phyloP scores from a whole-genome alignment of 2,329 filamentous ascomycete genomes.

The Teratosphaeriaceae sp. region DNA sequence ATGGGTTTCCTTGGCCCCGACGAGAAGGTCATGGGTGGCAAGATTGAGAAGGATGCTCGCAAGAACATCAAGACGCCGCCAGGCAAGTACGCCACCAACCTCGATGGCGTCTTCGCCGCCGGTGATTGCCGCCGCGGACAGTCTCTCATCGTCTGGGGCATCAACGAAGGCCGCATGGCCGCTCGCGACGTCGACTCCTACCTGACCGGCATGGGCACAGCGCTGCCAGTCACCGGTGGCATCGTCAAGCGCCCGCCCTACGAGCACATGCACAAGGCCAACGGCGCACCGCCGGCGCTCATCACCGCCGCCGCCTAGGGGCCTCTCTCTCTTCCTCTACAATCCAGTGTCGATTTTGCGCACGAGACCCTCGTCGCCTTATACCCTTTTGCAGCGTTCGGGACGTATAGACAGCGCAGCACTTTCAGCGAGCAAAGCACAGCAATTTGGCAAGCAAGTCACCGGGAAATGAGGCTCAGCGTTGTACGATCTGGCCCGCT shows the following conservation, averaged over 20 bases:
- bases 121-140: slow-evolving; percentile 94
- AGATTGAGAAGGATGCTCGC: slow-evolving; percentile 82
- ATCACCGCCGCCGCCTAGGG: slow-evolving; percentile 23
- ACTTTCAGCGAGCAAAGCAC: slow-evolving; percentile 7
- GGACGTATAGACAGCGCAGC: slow-evolving; percentile 11
- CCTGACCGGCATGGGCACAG: slow-evolving; percentile 68
- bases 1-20: slow-evolving; percentile 98
- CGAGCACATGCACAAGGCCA: slow-evolving; percentile 52
- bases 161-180: slow-evolving; percentile 92
- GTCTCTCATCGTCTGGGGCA: slow-evolving; percentile 95
- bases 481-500: slow-evolving; percentile 3
- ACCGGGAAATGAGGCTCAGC: background rate
- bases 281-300: slow-evolving; percentile 32
- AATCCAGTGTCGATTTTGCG: slow-evolving; percentile 4
- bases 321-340: background rate
- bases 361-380: slow-evolving; percentile 16
- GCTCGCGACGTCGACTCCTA: slow-evolving; percentile 87
- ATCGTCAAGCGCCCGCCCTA: slow-evolving; percentile 80
- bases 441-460: background rate
- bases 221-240: slow-evolving; percentile 83
- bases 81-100: slow-evolving; percentile 81
- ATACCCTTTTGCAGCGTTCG: slow-evolving; percentile 24
- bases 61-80: slow-evolving; percentile 95
- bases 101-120: slow-evolving; percentile 84
- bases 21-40: slow-evolving; percentile 76